Percentiles rank a stretch among this genome's conserved stretches.
These are phyloP conservation scores for Isabelozyma gotoi DNA, from an alignment of 805 yeast species.

Conservation along the genomic window DNA sequence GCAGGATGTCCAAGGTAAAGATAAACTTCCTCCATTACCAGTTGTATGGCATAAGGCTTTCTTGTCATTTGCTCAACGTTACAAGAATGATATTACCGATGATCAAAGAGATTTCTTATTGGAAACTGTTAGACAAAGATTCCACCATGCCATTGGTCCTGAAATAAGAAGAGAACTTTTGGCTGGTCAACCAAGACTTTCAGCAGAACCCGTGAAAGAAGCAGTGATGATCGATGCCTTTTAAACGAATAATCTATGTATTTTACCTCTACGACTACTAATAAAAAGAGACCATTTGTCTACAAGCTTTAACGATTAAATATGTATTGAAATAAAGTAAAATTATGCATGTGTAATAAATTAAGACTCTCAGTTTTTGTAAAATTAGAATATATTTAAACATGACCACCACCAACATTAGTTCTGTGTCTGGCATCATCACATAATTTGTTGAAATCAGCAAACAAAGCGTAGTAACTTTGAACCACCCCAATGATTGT, in stretches of 20 bases:
- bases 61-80: slow-evolving; percentile 90
- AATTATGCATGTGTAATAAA: neutral
- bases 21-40: slow-evolving; percentile 65
- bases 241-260: slow-evolving; percentile 29
- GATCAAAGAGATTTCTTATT: slow-evolving; percentile 94
- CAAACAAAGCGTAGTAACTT: slow-evolving; percentile 31
- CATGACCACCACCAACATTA: slow-evolving; percentile 8
- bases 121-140: slow-evolving; percentile 87
- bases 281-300: slow-evolving; percentile 17
- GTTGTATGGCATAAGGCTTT: slow-evolving; percentile 98
- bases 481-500: slow-evolving; percentile 49
- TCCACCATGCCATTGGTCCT: slow-evolving; percentile 85
- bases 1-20: slow-evolving; percentile 34
- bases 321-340: slow-evolving; percentile 16
- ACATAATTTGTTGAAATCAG: slow-evolving; percentile 36
- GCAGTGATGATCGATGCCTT: slow-evolving; percentile 42
- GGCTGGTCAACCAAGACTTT: slow-evolving; percentile 75
- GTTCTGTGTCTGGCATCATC: slow-evolving; percentile 41
- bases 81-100: slow-evolving; percentile 96
- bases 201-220: slow-evolving; percentile 24
- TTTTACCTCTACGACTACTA: slow-evolving; percentile 33
- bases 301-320: slow-evolving; percentile 55
- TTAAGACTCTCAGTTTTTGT: slow-evolving; percentile 5
- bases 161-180: slow-evolving; percentile 91
- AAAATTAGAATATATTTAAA: slow-evolving; percentile 1